These are phyloP conservation scores for Beta macrorhiza DNA, from an alignment of 179 eudicot species.

Conservation along the genomic window DNA sequence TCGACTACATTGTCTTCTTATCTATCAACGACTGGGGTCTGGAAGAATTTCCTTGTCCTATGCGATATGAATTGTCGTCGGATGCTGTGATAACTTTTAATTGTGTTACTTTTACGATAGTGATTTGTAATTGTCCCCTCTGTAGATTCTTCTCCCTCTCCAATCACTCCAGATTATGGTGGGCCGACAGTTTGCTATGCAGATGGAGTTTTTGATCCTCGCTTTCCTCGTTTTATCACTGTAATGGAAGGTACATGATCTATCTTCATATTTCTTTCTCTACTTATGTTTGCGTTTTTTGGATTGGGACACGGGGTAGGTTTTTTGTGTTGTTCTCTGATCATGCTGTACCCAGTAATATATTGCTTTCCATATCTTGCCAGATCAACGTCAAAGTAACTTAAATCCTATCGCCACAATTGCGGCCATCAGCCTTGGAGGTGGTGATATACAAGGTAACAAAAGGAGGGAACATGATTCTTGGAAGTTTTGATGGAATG, in stretches of 20 bases:
- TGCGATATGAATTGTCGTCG: not conserved
- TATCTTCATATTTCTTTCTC: not conserved
- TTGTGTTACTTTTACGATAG: not conserved
- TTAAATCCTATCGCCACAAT: slow-evolving; percentile 69
- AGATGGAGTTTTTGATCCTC: slow-evolving; percentile 88
- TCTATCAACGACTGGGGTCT: not conserved
- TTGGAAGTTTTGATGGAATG: slow-evolving; percentile 10
- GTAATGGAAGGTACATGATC: slow-evolving; percentile 72
- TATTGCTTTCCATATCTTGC: slow-evolving; percentile 19
- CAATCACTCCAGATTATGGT: slow-evolving; percentile 87
- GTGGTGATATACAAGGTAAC: slow-evolving; percentile 51
- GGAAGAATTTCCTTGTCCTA: not conserved
- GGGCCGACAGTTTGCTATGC: slow-evolving; percentile 74
- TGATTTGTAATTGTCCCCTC: not conserved
- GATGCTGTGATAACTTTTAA: not conserved
- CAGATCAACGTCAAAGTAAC: slow-evolving; percentile 72
- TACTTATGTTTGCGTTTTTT: not conserved
- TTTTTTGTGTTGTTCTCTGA: slow-evolving; percentile 2
- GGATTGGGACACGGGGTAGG: not conserved
- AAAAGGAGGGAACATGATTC: slow-evolving; percentile 10
- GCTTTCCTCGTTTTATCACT: slow-evolving; percentile 66
- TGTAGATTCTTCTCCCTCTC: slow-evolving; percentile 65
- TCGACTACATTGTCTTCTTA: not conserved
- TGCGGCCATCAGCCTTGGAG: slow-evolving; percentile 50
- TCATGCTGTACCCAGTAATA: not conserved